A percentile compares a stretch with the other conserved stretches of the same genome.
phyloP scores from a whole-genome alignment of 2,329 filamentous ascomycete genomes.

The Colletotrichum sp. region DNA sequence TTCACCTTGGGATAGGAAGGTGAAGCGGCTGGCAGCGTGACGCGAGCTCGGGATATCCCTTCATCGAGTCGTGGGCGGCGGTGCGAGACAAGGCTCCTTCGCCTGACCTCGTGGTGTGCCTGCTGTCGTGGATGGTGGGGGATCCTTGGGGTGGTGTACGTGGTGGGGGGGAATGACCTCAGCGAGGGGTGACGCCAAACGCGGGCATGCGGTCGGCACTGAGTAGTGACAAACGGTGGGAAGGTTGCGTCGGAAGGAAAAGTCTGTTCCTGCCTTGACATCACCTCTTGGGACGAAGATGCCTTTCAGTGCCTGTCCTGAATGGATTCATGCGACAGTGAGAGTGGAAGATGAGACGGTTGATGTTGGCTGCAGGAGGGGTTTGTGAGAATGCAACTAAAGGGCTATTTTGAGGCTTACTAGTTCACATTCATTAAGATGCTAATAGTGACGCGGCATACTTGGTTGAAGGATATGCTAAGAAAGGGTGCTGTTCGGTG shows the following conservation, averaged over 20 bases:
- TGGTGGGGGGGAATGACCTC: neutral
- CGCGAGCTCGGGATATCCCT: constrained; percentile 14
- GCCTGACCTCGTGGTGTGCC: constrained; percentile 7
- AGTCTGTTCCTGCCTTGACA: neutral
- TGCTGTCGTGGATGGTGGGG: neutral
- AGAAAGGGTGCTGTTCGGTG: neutral
- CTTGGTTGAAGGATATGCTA: neutral
- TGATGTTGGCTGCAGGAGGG: neutral
- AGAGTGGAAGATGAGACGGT: neutral
- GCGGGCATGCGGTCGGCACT: neutral
- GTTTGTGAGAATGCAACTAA: neutral
- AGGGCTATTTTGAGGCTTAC: neutral
- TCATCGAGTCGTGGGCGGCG: neutral
- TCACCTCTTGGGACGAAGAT: neutral
- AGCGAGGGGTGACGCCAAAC: neutral
- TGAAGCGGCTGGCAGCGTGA: constrained; percentile 3
- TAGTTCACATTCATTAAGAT: neutral
- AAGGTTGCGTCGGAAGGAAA: neutral
- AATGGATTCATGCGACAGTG: neutral
- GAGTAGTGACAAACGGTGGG: neutral
- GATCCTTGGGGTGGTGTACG: neutral
- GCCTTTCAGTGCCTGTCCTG: neutral
- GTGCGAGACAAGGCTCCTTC: constrained; percentile 8
- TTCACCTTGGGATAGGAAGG: neutral
- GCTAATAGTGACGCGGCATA: neutral